These are phyloP conservation scores for Trichoderma arundinaceum DNA, from an alignment of 2,329 filamentous ascomycete species.

Conservation along the genomic window DNA sequence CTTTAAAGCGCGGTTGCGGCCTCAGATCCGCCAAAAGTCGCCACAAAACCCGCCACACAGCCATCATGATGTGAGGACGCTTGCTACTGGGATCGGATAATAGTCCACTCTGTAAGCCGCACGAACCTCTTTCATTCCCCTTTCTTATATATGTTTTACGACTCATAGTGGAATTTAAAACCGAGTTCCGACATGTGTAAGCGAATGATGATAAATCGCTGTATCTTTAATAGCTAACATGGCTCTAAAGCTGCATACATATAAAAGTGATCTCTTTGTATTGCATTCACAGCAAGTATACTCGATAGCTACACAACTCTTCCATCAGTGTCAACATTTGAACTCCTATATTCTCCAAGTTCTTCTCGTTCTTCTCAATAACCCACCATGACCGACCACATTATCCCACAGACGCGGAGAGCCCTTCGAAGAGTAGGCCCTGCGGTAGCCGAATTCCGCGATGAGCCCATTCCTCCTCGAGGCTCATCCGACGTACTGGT, in stretches of 20 bases:
- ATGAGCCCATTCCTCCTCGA: constrained; percentile 15
- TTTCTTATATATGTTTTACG: too few species aligned
- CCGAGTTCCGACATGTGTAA: neutral
- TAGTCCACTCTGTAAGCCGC: too few species aligned
- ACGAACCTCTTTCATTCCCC: neutral
- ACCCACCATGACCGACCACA: neutral
- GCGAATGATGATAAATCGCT: neutral
- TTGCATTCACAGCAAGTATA: too few species aligned
- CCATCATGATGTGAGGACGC: too few species aligned
- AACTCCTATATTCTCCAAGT: neutral
- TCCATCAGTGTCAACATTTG: neutral
- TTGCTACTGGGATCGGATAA: too few species aligned
- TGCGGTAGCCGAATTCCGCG: neutral
- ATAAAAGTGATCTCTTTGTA: too few species aligned
- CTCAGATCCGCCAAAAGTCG: too few species aligned
- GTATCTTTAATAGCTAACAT: neutral
- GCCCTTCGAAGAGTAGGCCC: constrained; percentile 18
- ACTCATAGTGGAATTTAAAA: neutral
- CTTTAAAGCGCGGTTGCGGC: too few species aligned
- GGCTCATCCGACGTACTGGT: constrained; percentile 26
- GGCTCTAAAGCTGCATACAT: neutral
- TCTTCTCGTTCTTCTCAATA: neutral
- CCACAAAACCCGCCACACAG: too few species aligned
- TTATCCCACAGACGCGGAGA: constrained; percentile 12
- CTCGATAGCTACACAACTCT: too few species aligned